Percentiles rank a stretch among this genome's conserved stretches.
These are phyloP conservation scores for Willaertia magna DNA, from an alignment of 208 protist species.

Conservation along the genomic window DNA sequence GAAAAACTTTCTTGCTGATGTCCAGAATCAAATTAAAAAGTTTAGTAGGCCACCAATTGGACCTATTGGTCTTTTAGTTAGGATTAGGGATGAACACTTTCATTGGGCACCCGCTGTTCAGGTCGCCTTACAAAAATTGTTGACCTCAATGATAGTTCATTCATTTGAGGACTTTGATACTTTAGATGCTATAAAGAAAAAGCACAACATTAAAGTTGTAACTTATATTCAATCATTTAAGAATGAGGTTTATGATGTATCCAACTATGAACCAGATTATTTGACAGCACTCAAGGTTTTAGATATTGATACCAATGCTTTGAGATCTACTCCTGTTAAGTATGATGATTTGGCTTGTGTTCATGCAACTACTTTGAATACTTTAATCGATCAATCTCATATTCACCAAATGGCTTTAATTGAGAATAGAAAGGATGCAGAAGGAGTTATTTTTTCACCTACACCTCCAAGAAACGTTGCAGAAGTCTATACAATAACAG, in stretches of 20 bases:
- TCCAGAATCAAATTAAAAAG: neutral
- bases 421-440: neutral
- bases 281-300: too few relatives aligned
- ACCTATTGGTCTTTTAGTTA: neutral
- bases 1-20: neutral
- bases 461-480: neutral
- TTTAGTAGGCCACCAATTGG: neutral
- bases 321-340: neutral
- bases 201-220: neutral
- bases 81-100: neutral
- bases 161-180: neutral
- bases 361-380: neutral
- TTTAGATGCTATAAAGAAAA: neutral
- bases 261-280: neutral
- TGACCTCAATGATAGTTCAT: neutral
- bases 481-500: neutral
- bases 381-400: neutral
- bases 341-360: neutral
- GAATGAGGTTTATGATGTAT: neutral
- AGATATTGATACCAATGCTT: neutral
- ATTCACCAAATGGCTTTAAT: neutral
- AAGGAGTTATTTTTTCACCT: neutral
- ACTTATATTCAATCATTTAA: neutral
- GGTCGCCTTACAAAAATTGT: neutral
- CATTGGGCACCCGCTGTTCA: neutral